These are phyloP conservation scores for Gigaspora rosea DNA, from an alignment of 192 early-diverging fungal genomes.

Conservation along the genomic window DNA sequence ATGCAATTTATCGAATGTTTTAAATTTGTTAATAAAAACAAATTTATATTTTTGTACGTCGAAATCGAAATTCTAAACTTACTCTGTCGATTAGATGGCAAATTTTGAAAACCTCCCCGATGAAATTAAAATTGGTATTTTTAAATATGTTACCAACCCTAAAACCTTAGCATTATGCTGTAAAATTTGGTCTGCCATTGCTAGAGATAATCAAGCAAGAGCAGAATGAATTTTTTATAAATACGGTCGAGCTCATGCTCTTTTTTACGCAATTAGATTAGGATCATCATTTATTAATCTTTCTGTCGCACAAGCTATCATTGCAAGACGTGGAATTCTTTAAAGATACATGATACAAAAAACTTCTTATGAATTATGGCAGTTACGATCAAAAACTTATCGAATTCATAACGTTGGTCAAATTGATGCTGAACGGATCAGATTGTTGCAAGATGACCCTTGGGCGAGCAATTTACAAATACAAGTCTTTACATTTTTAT, in stretches of 20 bases:
- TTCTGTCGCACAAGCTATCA: background rate
- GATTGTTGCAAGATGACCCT: no score
- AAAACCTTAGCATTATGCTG: background rate
- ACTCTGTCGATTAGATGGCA: no score
- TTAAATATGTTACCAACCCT: background rate
- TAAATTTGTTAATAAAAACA: no score
- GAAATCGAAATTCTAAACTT: no score
- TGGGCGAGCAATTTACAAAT: slow-evolving; percentile 15
- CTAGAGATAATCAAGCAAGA: background rate
- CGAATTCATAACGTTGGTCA: background rate
- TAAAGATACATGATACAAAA: slow-evolving; percentile 2
- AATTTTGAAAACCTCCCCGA: background rate
- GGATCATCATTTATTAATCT: background rate
- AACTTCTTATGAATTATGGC: background rate
- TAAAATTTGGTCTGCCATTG: no score
- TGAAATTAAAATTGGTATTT: background rate
- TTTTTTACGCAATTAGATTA: slow-evolving; percentile 21
- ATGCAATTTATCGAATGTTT: no score
- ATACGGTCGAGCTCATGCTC: slow-evolving; percentile 3
- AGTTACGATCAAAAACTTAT: background rate
- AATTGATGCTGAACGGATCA: background rate
- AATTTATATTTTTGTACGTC: no score
- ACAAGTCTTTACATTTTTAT: background rate
- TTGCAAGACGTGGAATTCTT: background rate
- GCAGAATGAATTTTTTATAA: background rate